Conservation (phyloP, 148 eudicot species). For the Cornus suecica region DNA sequence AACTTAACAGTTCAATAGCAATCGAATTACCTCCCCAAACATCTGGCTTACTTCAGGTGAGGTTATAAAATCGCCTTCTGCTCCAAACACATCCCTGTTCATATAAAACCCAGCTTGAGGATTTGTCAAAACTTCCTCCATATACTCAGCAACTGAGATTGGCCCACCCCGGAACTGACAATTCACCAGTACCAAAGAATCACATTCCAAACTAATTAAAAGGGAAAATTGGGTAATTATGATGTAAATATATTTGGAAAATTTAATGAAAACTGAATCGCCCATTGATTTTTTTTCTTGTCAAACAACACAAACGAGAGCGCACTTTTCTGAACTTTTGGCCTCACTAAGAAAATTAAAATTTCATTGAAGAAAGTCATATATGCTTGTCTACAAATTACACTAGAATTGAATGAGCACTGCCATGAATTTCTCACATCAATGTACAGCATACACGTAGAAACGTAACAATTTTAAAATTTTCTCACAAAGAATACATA, state of each 20-base stretch:
- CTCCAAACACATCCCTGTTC: conserved; percentile 97
- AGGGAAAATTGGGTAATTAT: neutral
- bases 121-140: conserved; percentile 97
- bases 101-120: conserved; percentile 92
- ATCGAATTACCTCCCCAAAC: conserved; percentile 88
- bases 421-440: no score
- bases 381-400: no score
- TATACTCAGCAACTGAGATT: conserved; percentile 91
- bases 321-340: neutral
- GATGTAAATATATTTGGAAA: neutral
- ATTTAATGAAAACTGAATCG: neutral
- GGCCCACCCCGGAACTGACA: conserved; percentile 94
- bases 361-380: no score
- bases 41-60: conserved; percentile 99
- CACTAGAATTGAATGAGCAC: no score
- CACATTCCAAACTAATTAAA: neutral
- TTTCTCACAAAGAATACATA: conserved; percentile 13
- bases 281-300: neutral
- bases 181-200: neutral
- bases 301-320: neutral
- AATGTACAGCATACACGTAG: no score
- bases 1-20: neutral
- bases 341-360: no score
- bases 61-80: conserved; percentile 92
- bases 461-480: no score